phyloP scores from a whole-genome alignment of 352 stramenopile genomes.

The Phytopythium delawarense region DNA sequence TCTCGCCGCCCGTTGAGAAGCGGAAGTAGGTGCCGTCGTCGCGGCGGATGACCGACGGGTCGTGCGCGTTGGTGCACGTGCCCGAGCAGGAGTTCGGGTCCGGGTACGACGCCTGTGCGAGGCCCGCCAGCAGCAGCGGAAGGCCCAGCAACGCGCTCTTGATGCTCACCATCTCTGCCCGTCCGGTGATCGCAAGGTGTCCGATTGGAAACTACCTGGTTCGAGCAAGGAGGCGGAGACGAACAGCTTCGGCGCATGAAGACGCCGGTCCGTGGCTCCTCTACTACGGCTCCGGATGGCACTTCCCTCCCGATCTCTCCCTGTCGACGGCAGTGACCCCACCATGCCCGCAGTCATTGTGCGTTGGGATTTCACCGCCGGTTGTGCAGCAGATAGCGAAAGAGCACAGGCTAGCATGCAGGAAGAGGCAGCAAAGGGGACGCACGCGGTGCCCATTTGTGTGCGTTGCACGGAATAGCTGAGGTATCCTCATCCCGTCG shows the following conservation, averaged over 20 bases:
- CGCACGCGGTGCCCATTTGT: no score
- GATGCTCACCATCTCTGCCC: slow-evolving; percentile 5
- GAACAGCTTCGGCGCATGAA: no score
- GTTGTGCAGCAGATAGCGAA: background rate
- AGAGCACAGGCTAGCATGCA: background rate
- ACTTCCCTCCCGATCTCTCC: background rate
- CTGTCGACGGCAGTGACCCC: background rate
- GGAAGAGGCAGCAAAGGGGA: background rate
- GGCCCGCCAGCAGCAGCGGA: slow-evolving; percentile 7
- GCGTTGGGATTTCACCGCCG: no score
- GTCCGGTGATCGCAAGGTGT: background rate
- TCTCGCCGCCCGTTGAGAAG: slow-evolving; percentile 49
- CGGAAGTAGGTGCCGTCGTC: slow-evolving; percentile 50
- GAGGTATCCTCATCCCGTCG: no score
- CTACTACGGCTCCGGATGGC: no score
- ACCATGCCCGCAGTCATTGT: no score
- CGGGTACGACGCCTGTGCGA: slow-evolving; percentile 17
- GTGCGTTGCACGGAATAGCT: no score
- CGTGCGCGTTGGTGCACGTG: slow-evolving; percentile 37
- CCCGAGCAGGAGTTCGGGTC: slow-evolving; percentile 19
- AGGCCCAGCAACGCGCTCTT: slow-evolving; percentile 11
- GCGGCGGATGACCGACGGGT: slow-evolving; percentile 46
- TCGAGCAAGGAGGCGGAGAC: no score
- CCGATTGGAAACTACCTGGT: no score
- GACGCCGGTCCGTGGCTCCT: no score